Evolutionary conservation across 352 stramenopile species (phyloP), one percentile per base, ranked within the genome.

Genomic region (Phytophthora europaea): DNA sequence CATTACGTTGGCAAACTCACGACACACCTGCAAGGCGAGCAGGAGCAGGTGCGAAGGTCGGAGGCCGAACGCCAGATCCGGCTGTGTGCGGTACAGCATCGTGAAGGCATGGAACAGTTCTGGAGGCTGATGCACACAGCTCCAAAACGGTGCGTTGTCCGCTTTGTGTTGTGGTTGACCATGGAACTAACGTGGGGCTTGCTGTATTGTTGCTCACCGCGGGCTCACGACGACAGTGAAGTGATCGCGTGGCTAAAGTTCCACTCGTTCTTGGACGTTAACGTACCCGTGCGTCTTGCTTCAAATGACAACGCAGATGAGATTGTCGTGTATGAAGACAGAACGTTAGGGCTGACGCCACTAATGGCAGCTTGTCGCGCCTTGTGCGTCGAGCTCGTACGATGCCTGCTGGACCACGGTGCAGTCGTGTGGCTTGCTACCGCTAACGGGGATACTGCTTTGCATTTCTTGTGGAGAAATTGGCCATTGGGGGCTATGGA

Each of bases 351-450:
- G 2, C 2, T 88, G 31, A 92, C 85, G 10, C 89, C 89, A 5
- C 70, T 95, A 4, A 95, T 95, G 89, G 80, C 71, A 16, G 89
- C 89, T 4, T 93, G 87, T 34, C 75, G 76, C 0, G 72, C 79
- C 6, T 74, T 89, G 57, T 69, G 78, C 51, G 76, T 88, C 12
- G 81, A 91, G 2, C 66, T 95, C 48, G 83, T 87, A 18, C 33
- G 10, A 0, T 78, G 69, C 22, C 62, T 95, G 2, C 57, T 95
- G 8, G 76, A 86, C 1, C 76, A 88, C 54, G 84, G 75, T 2
- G 84, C 87, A 3, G 80, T 72, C 6, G 76, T 85, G 48, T 76
- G 88, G 53, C 63, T 93, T 4, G 55, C 66, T 48, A 94, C 83
- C 22, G 87, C 81, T 0, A 93, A 93, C 52, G 85, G 87, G 15